Percentiles rank a stretch among this genome's conserved stretches.
These are phyloP conservation scores for Tulasnella sp. DNA, from an alignment of 768 basidiomycete species.

Conservation along the genomic window DNA sequence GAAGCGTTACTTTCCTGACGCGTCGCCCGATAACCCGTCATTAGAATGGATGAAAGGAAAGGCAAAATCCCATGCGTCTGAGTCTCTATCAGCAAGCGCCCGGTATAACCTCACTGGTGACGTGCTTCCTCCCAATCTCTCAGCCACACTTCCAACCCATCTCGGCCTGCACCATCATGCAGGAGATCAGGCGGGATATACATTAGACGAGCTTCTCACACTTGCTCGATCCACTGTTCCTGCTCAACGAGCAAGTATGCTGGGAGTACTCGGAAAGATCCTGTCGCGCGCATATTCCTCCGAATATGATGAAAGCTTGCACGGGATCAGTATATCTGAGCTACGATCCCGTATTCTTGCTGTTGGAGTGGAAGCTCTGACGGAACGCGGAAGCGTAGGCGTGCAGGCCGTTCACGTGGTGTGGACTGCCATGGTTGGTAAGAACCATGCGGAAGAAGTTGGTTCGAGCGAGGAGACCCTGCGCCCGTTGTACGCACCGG, in stretches of 20 bases:
- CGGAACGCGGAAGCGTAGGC: slow-evolving; percentile 52
- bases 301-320: slow-evolving; percentile 23
- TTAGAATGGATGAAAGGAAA: slow-evolving; percentile 60
- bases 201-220: slow-evolving; percentile 70
- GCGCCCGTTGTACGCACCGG: too few relatives aligned
- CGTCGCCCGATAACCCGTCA: slow-evolving; percentile 52
- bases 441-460: too few relatives aligned
- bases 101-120: slow-evolving; percentile 62
- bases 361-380: slow-evolving; percentile 51
- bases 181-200: slow-evolving; percentile 73
- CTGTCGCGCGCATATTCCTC: slow-evolving; percentile 26
- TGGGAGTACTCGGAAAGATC: slow-evolving; percentile 54
- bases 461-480: too few relatives aligned
- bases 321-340: slow-evolving; percentile 23
- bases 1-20: slow-evolving; percentile 64
- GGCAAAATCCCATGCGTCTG: slow-evolving; percentile 18
- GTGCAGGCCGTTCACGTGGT: slow-evolving; percentile 54
- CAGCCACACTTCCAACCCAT: slow-evolving; percentile 57
- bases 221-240: slow-evolving; percentile 69
- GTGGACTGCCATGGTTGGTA: slow-evolving; percentile 51
- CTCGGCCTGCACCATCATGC: slow-evolving; percentile 88
- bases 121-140: slow-evolving; percentile 44
- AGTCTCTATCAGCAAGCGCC: slow-evolving; percentile 20
- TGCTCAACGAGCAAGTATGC: slow-evolving; percentile 72
- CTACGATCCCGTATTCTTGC: slow-evolving; percentile 52